Evolutionary conservation across 2,329 filamentous ascomycete genomes (phyloP), one percentile per base, ranked within the genome.

Genomic region (Aureobasidium sp.): DNA sequence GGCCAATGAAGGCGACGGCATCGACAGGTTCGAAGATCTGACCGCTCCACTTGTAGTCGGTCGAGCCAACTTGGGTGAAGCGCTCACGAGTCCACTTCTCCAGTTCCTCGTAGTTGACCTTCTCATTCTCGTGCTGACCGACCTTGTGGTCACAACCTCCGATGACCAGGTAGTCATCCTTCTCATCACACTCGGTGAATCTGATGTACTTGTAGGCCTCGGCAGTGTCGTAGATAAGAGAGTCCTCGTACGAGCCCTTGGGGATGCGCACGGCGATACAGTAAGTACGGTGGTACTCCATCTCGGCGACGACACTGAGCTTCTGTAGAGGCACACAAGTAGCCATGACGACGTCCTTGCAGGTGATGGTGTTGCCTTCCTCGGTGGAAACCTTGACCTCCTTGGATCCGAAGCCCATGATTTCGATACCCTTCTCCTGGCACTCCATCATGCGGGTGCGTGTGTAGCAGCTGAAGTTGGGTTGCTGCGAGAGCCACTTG

Each of bases 71-170:
- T 52, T 78, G 73, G 0, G 81, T 75, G 68, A 84, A 84, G 32
- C 82, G 77, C 53, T 79, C 76, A 7, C 80, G 76, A 0, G 75
- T 75, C 83, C 82, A 85, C 0, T 67, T 66, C 67, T 83, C 81
- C 4, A 85, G 75, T 65, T 83, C 78, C 1, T 73, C 70, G 63
- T 80, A 83, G 7, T 79, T 77, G 11, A 53, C 61, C 0, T 75
- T 75, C 0, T 72, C 67, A 1, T 78, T 72, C 2, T 76, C 71
- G 47, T 79, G 76, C 65, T 83, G 80, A 0, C 82, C 81, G n/a
- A 84, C 81, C 67, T 82, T 81, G 73, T 85, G 82, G 66, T 84
- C 82, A 55, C 79, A 78, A 1, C 82, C 82, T 7, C 82, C 82
- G 6, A 84, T 75, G 5, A 85, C 72, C 53, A 85, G 67, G 68